phyloP scores from a whole-genome alignment of 495 filamentous ascomycete species.

The Immersiella caudata region DNA sequence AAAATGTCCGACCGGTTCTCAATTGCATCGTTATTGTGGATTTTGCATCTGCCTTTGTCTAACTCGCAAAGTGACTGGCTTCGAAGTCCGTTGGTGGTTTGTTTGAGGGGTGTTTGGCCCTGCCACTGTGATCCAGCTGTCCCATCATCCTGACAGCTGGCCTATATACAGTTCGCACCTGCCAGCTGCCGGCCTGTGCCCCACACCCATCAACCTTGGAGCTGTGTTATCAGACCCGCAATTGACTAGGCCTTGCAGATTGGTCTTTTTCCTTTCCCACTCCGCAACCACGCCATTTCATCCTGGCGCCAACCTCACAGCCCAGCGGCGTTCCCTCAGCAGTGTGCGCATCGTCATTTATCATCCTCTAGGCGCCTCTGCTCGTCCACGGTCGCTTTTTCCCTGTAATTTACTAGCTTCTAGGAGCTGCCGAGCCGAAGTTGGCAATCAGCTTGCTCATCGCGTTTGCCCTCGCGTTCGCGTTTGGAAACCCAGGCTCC shows the following conservation, averaged over 20 bases:
- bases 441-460: neutral
- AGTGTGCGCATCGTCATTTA: neutral
- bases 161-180: neutral
- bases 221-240: neutral
- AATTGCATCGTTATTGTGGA: slow-evolving; percentile 30
- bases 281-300: neutral
- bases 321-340: neutral
- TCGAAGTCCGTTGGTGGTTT: slow-evolving; percentile 2
- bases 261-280: neutral
- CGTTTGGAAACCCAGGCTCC: neutral
- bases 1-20: slow-evolving; percentile 16
- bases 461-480: neutral
- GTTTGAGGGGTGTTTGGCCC: neutral
- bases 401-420: neutral
- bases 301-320: neutral
- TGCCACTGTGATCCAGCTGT: neutral
- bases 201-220: neutral
- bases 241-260: neutral
- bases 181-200: slow-evolving; percentile 4
- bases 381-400: neutral
- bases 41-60: neutral
- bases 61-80: neutral
- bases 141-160: slow-evolving; percentile 1
- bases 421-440: neutral
- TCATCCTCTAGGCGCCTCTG: neutral